Evolutionary conservation across 208 protist species (phyloP).

Genomic region (Acanthamoeba sp.): DNA sequence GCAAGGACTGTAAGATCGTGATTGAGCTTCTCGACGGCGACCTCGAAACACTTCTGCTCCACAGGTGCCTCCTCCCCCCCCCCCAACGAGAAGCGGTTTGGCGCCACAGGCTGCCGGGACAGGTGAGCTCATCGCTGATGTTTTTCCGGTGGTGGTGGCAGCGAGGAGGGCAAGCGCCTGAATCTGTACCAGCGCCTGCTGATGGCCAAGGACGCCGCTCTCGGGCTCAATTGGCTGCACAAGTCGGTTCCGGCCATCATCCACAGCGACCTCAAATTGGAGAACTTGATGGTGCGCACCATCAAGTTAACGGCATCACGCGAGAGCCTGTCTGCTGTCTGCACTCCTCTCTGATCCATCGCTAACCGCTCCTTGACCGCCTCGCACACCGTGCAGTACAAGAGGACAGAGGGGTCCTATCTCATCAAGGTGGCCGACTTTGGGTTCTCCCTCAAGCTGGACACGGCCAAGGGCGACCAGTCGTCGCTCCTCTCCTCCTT

Average conservation of each 20-base stretch:
- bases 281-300: background rate
- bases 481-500: slow-evolving; percentile 67
- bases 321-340: background rate
- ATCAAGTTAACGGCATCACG: background rate
- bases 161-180: slow-evolving; percentile 18
- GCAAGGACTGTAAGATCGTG: slow-evolving; percentile 28
- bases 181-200: slow-evolving; percentile 1
- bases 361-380: background rate
- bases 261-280: slow-evolving; percentile 83
- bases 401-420: background rate
- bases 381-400: slow-evolving; percentile 63
- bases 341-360: background rate
- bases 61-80: background rate
- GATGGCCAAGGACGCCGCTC: slow-evolving; percentile 79
- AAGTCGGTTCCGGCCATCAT: slow-evolving; percentile 82
- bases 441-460: slow-evolving; percentile 70
- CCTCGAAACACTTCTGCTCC: slow-evolving; percentile 1
- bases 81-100: too few relatives aligned
- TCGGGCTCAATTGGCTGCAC: slow-evolving; percentile 83
- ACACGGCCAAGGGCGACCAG: slow-evolving; percentile 73
- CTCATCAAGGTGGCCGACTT: slow-evolving; percentile 54
- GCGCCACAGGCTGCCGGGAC: too few relatives aligned
- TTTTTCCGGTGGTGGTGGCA: background rate
- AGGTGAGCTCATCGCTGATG: too few relatives aligned
- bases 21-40: slow-evolving; percentile 54